A percentile compares a stretch with the other conserved stretches of the same genome.
Evolutionary conservation across 306 rosid genomes (phyloP).

Genomic region (Vigna radiata): DNA sequence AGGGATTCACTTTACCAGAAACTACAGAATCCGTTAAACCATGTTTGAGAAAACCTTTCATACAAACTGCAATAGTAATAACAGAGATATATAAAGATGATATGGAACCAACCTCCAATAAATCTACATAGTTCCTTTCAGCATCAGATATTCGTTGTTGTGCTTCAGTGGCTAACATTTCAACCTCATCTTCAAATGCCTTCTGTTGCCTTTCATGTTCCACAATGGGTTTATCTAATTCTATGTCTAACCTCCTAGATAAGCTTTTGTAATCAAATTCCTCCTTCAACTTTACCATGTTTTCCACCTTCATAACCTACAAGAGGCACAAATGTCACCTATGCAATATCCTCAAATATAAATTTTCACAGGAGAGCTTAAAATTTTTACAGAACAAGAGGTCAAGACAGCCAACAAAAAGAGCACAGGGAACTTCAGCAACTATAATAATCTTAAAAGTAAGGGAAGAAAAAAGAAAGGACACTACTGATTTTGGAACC

Average conservation of each 20-base stretch:
- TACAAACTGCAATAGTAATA: conserved; percentile 38
- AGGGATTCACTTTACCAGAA: conserved; percentile 21
- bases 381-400: conserved; percentile 33
- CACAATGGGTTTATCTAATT: conserved; percentile 87
- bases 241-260: conserved; percentile 86
- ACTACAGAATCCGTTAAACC: conserved; percentile 9
- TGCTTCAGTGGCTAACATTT: conserved; percentile 74
- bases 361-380: neutral
- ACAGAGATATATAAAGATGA: conserved; percentile 34
- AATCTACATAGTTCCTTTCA: conserved; percentile 74
- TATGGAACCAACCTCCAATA: conserved; percentile 73
- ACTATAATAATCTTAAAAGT: conserved; percentile 31
- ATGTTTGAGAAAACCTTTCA: conserved; percentile 12
- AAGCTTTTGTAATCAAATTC: conserved; percentile 98
- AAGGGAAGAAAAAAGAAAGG: conserved; percentile 24
- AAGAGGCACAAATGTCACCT: conserved; percentile 39
- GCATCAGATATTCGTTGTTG: conserved; percentile 73
- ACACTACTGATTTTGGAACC: conserved; percentile 45
- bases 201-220: conserved; percentile 99
- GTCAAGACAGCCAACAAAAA: conserved; percentile 36
- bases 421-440: conserved; percentile 19
- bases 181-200: conserved; percentile 87
- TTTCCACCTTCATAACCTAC: conserved; percentile 99
- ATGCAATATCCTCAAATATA: conserved; percentile 37
- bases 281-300: conserved; percentile 94